Percentiles rank a stretch among this genome's conserved stretches.
Conservation (phyloP, 192 early-diverging fungal genomes). For the Podila minutissima region DNA sequence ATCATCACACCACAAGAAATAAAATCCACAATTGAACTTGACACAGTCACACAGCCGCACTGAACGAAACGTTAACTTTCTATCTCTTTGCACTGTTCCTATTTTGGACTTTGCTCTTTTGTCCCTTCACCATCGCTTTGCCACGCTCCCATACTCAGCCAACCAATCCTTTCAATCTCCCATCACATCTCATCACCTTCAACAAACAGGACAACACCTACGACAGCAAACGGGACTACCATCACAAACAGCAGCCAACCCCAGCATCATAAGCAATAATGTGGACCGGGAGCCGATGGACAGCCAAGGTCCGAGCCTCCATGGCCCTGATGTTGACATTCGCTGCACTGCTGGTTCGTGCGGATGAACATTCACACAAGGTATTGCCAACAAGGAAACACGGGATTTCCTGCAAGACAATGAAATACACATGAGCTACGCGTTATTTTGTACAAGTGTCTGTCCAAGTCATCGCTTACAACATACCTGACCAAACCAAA, state of each 20-base stretch:
- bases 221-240: background rate
- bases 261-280: background rate
- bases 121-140: too few relatives aligned
- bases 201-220: background rate
- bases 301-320: conserved; percentile 10
- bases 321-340: conserved; percentile 13
- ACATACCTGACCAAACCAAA: background rate
- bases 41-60: too few relatives aligned
- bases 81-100: too few relatives aligned
- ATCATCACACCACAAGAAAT: too few relatives aligned
- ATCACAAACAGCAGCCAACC: background rate
- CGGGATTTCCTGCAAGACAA: background rate
- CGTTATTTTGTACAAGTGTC: too few relatives aligned
- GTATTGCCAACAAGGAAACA: conserved; percentile 15
- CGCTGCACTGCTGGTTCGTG: conserved; percentile 15
- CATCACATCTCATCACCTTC: background rate
- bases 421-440: background rate
- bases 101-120: too few relatives aligned
- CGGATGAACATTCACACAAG: conserved; percentile 63
- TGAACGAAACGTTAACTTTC: too few relatives aligned
- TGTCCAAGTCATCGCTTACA: background rate
- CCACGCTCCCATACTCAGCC: too few relatives aligned
- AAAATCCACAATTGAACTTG: too few relatives aligned
- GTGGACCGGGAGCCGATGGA: conserved; percentile 15
- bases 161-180: too few relatives aligned